These are phyloP conservation scores for Phanerodontia chrysosporium DNA, from an alignment of 768 basidiomycete species.

Conservation along the genomic window DNA sequence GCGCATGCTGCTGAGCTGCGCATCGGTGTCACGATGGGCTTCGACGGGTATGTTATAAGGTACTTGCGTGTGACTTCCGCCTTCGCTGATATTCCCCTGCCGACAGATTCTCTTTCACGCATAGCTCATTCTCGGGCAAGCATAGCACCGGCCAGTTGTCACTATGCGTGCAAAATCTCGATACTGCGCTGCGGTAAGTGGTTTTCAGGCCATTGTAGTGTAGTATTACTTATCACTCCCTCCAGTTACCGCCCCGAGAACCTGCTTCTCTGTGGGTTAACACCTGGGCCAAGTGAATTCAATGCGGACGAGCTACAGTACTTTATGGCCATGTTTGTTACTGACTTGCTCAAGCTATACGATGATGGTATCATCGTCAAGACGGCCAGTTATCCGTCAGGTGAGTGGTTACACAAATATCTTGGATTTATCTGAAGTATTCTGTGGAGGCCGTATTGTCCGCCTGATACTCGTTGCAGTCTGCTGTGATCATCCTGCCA, in stretches of 20 bases:
- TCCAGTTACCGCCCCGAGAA: slow-evolving; percentile 8
- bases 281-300: slow-evolving; percentile 17
- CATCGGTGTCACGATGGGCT: slow-evolving; percentile 10
- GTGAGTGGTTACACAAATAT: not conserved
- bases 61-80: not conserved
- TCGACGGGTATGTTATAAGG: slow-evolving; percentile 11
- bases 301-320: slow-evolving; percentile 14
- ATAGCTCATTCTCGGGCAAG: not conserved
- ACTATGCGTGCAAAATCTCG: slow-evolving; percentile 6
- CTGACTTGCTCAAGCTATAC: slow-evolving; percentile 17
- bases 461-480: slow-evolving; percentile 20
- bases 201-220: not conserved
- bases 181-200: not conserved
- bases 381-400: not conserved
- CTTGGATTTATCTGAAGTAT: not conserved
- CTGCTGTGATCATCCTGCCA: slow-evolving; percentile 35
- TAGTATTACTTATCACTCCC: not conserved
- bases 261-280: slow-evolving; percentile 10
- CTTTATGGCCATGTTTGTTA: slow-evolving; percentile 11
- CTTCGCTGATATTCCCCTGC: not conserved
- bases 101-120: slow-evolving; percentile 11
- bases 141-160: slow-evolving; percentile 13
- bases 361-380: slow-evolving; percentile 14
- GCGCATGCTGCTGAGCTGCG: slow-evolving; percentile 6
- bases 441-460: slow-evolving; percentile 15